Base-by-base conservation (phyloP, 148 eudicot genomes). In the Rheum nobile region DNA sequence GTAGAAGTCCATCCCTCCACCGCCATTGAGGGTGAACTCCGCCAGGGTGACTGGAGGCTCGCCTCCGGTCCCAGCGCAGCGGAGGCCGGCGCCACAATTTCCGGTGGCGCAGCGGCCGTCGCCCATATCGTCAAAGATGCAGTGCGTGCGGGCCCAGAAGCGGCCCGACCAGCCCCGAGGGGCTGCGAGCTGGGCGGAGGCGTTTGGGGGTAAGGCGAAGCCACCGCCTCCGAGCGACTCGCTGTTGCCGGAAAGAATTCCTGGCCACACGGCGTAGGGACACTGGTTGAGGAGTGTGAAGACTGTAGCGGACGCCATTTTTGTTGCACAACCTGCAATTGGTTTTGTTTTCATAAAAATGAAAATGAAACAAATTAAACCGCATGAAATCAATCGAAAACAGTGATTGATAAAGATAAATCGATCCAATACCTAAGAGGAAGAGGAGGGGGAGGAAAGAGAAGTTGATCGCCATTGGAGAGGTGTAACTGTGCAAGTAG, bases 141-240 rank as follows among this genome's bases (percentile, higher is more conserved):
- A 65, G 70, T 31, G 70, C 14, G 70, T 65, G 22, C 70, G 70
- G 22, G 70, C 70, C 70, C 70, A 65, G 9, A 65, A 32, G 21
- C 70, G 70, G 41, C 39, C 70, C 21, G 70, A 65, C 41, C 70
- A 65, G 21, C 39, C 70, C 21, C 10, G 21, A 16, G 70, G 41
- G 22, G 39, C 22, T 21, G n/a, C 0, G 9, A 65, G 70, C 6
- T 65, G 39, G 70, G 1, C 6, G 21, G 70, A 31, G 70, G 70
- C 70, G 22, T 29, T 29, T 32, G 70, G 39, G 3, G 22, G 10
- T 31, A 65, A 14, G 70, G 21, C 0, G 70, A 65, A 65, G 22
- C 70, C 70, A 21, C 70, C 70, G 41, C 17, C n/a, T 9, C 21
- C 41, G 39, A 65, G 39, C 3, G 8, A 13, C 0, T 6, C 39